These are phyloP conservation scores for Cryptosporidium baileyi DNA, from an alignment of 169 alveolate species.

Conservation along the genomic window DNA sequence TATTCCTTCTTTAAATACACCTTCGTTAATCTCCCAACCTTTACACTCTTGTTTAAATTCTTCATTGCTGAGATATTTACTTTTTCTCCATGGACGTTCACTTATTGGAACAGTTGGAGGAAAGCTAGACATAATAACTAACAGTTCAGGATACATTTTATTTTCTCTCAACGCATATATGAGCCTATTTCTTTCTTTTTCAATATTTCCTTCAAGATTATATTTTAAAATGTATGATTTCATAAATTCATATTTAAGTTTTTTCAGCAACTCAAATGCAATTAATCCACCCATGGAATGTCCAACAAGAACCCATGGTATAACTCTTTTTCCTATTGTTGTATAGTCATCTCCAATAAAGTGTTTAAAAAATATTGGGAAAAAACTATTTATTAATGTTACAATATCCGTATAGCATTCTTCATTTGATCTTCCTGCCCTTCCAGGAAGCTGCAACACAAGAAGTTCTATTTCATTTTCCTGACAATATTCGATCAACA, in stretches of 20 bases:
- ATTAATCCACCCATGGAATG: slow-evolving; percentile 69
- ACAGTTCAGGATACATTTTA: slow-evolving; percentile 40
- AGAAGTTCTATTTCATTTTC: slow-evolving; percentile 46
- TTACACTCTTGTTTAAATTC: slow-evolving; percentile 60
- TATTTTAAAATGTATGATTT: background rate
- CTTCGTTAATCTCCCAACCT: slow-evolving; percentile 58
- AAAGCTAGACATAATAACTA: slow-evolving; percentile 45
- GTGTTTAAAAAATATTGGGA: slow-evolving; percentile 29
- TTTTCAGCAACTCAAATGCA: slow-evolving; percentile 37
- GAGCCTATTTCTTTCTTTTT: background rate
- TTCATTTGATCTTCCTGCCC: slow-evolving; percentile 52
- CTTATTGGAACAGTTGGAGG: slow-evolving; percentile 30
- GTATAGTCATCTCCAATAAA: background rate
- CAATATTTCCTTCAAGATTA: background rate
- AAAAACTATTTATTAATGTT: slow-evolving; percentile 21
- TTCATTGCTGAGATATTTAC: background rate
- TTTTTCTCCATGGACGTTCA: slow-evolving; percentile 56
- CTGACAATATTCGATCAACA: slow-evolving; percentile 13
- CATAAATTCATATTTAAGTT: slow-evolving; percentile 7
- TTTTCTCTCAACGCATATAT: background rate
- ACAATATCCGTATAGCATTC: slow-evolving; percentile 7
- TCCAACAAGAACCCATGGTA: slow-evolving; percentile 50
- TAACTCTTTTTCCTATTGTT: background rate
- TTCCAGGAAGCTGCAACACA: slow-evolving; percentile 59
- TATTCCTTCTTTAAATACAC: slow-evolving; percentile 25